Conservation (phyloP, 176 grass and related monocot genomes). For the Hordeum marinum region DNA sequence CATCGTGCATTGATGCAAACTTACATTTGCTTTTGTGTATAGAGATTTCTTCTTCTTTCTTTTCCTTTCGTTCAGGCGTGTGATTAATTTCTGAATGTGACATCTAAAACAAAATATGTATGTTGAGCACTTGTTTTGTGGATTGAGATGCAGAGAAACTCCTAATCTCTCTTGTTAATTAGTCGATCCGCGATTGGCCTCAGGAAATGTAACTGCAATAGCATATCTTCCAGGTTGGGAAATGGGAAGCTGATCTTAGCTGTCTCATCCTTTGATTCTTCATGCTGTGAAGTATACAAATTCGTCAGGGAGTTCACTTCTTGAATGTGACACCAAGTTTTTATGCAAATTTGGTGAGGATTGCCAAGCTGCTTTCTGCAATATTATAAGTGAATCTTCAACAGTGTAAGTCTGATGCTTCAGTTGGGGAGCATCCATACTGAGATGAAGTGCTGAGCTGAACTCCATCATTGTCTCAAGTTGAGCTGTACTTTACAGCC, state of each 20-base stretch:
- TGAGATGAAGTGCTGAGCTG: not conserved
- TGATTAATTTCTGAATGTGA: slow-evolving; percentile 34
- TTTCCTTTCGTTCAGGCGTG: not conserved
- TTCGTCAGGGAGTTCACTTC: not conserved
- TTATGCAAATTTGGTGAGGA: not conserved
- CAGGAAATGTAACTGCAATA: not conserved
- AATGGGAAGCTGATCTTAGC: not conserved
- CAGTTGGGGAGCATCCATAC: not conserved
- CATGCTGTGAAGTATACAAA: not conserved
- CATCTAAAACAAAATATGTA: not conserved
- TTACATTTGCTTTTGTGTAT: slow-evolving; percentile 5
- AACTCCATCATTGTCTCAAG: slow-evolving; percentile 13
- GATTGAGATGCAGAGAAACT: slow-evolving; percentile 12
- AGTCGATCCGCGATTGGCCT: not conserved
- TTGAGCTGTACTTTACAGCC: slow-evolving; percentile 26
- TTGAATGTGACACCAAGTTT: not conserved
- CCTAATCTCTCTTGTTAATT: not conserved
- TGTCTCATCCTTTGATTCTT: not conserved
- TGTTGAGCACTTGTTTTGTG: not conserved
- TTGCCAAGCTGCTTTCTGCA: not conserved
- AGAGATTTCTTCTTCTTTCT: not conserved
- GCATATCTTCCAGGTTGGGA: not conserved
- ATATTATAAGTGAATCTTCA: not conserved
- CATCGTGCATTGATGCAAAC: slow-evolving; percentile 24
- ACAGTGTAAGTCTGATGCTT: not conserved